Evolutionary conservation across 352 stramenopile species (phyloP).

Genomic region (Phytophthora nicotianae): DNA sequence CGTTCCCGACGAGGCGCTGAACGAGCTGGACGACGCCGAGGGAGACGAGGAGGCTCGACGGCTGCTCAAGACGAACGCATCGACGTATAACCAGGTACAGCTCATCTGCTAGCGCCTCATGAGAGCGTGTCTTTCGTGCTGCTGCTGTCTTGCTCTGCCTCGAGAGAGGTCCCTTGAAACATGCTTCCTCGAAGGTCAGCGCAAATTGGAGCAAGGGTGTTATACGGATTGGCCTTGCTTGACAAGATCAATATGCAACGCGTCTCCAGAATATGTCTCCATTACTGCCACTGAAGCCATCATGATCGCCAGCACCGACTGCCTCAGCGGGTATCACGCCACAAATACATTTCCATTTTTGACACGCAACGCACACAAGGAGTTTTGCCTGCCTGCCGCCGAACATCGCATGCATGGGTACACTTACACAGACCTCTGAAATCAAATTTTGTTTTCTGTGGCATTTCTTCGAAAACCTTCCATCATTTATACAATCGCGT

Average conservation of each 20-base stretch:
- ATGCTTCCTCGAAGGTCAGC: slow-evolving; percentile 22
- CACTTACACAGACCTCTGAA: too few relatives aligned
- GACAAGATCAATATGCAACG: slow-evolving; percentile 16
- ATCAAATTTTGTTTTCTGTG: neutral
- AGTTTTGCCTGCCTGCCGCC: neutral
- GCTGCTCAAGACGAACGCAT: slow-evolving; percentile 40
- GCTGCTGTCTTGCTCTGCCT: slow-evolving; percentile 14
- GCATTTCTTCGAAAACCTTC: slow-evolving; percentile 9
- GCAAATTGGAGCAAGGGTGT: slow-evolving; percentile 13
- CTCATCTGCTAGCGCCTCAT: slow-evolving; percentile 48
- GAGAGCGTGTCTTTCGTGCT: neutral
- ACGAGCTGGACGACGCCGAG: slow-evolving; percentile 47
- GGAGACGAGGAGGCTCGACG: slow-evolving; percentile 28
- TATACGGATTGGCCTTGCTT: slow-evolving; percentile 14
- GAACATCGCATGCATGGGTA: too few relatives aligned
- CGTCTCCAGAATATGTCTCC: too few relatives aligned
- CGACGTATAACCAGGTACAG: slow-evolving; percentile 45
- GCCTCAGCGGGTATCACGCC: slow-evolving; percentile 3
- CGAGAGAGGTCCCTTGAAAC: slow-evolving; percentile 23
- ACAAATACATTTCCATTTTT: slow-evolving; percentile 30
- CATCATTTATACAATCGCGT: slow-evolving; percentile 13
- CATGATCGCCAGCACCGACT: too few relatives aligned
- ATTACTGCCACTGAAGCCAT: too few relatives aligned
- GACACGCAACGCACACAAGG: neutral
- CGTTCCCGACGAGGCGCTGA: slow-evolving; percentile 45